phyloP scores from a whole-genome alignment of 257 asterid species.

The Craterostigma plantagineum region DNA sequence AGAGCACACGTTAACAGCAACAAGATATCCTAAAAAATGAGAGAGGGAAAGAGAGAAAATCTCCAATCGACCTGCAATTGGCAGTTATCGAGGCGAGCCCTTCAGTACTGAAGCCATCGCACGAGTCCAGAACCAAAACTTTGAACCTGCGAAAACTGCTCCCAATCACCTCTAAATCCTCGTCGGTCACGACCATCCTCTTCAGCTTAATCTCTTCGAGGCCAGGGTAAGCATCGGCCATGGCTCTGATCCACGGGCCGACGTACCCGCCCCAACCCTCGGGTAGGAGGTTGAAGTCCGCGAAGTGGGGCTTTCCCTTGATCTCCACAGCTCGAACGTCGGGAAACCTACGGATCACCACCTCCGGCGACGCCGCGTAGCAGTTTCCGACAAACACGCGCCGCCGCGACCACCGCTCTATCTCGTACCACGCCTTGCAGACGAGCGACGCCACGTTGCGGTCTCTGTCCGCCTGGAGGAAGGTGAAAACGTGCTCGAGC shows the following conservation, averaged over 20 bases:
- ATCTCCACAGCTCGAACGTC: conserved; percentile 47
- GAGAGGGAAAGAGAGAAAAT: background rate
- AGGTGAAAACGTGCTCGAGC: conserved; percentile 53
- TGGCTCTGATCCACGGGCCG: conserved; percentile 57
- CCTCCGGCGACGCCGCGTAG: conserved; percentile 51
- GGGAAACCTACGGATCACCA: conserved; percentile 51
- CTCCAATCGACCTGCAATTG: conserved; percentile 44
- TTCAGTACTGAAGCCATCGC: conserved; percentile 71
- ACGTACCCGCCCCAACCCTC: conserved; percentile 61
- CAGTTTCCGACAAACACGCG: conserved; percentile 78
- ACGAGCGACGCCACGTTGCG: conserved; percentile 61
- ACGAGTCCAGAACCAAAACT: conserved; percentile 42
- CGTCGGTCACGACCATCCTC: conserved; percentile 80
- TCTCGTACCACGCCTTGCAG: conserved; percentile 46
- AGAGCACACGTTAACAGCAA: no score
- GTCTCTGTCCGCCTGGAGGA: conserved; percentile 34
- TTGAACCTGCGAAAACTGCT: conserved; percentile 55
- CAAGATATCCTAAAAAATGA: no score
- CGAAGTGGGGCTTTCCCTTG: conserved; percentile 80
- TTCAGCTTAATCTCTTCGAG: conserved; percentile 59
- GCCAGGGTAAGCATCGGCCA: conserved; percentile 27
- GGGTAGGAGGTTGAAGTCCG: conserved; percentile 63
- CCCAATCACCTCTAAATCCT: conserved; percentile 49
- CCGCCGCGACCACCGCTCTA: conserved; percentile 43
- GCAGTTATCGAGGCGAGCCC: conserved; percentile 91